A percentile compares a stretch with the other conserved stretches of the same genome.
Conservation (phyloP, 768 basidiomycete genomes). For the Macrocybe gigantea region DNA sequence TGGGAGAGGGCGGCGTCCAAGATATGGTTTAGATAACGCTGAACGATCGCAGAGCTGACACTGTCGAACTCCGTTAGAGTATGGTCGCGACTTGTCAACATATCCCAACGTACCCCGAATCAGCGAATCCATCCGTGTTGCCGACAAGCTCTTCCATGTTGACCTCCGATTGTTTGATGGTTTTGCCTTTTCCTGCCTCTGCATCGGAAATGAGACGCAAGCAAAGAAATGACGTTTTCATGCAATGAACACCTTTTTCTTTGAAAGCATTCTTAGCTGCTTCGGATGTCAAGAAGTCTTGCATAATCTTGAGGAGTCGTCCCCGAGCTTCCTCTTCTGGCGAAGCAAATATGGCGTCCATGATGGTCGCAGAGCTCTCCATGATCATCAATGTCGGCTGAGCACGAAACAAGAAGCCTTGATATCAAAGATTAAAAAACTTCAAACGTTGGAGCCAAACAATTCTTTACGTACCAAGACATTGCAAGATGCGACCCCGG, state of each 20-base stretch:
- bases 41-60: conserved; percentile 90
- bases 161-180: conserved; percentile 41
- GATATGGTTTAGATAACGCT: conserved; percentile 83
- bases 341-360: conserved; percentile 85
- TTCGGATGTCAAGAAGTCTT: conserved; percentile 86
- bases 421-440: background rate
- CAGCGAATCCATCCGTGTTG: conserved; percentile 92
- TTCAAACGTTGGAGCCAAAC: background rate
- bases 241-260: conserved; percentile 48
- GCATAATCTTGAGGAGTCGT: conserved; percentile 79
- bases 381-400: conserved; percentile 89
- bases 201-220: conserved; percentile 4
- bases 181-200: conserved; percentile 39
- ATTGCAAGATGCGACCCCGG: conserved; percentile 73
- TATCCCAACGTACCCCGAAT: conserved; percentile 72
- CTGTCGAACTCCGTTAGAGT: conserved; percentile 32
- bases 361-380: conserved; percentile 71
- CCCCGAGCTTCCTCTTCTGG: conserved; percentile 66
- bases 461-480: conserved; percentile 55
- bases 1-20: conserved; percentile 74
- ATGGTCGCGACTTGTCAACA: background rate
- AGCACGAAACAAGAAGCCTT: conserved; percentile 88
- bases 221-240: background rate
- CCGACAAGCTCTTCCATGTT: conserved; percentile 94
- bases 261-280: conserved; percentile 69